Percentiles rank a stretch among this genome's conserved stretches.
Conservation (phyloP, 2,329 filamentous ascomycete genomes). For the Ascocoryne sarcoides region DNA sequence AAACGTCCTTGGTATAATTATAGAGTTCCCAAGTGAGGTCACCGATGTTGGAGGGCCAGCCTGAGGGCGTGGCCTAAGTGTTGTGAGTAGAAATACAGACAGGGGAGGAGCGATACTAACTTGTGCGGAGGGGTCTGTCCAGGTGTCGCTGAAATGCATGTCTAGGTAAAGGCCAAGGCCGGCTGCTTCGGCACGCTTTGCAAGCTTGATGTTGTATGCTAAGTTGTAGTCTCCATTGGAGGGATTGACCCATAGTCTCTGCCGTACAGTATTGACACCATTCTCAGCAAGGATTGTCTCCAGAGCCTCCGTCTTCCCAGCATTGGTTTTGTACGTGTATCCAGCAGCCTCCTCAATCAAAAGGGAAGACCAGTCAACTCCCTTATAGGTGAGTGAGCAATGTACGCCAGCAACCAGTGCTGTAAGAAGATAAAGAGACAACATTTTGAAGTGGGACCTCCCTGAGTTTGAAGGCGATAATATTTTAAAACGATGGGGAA, state of each 20-base stretch:
- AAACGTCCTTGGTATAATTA: slow-evolving; percentile 57
- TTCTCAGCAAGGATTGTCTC: slow-evolving; percentile 53
- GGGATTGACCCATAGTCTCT: slow-evolving; percentile 64
- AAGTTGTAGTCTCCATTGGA: slow-evolving; percentile 57
- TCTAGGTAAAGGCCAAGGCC: slow-evolving; percentile 51
- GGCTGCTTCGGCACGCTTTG: slow-evolving; percentile 52
- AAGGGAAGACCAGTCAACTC: slow-evolving; percentile 64
- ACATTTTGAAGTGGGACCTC: no score
- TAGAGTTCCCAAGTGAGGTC: slow-evolving; percentile 54
- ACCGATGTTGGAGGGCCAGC: slow-evolving; percentile 53
- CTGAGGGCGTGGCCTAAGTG: slow-evolving; percentile 42
- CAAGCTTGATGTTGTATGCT: slow-evolving; percentile 61
- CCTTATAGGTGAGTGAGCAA: slow-evolving; percentile 48
- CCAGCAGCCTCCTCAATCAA: slow-evolving; percentile 53
- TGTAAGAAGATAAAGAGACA: slow-evolving; percentile 6
- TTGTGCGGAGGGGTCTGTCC: slow-evolving; percentile 61
- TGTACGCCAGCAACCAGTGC: slow-evolving; percentile 7
- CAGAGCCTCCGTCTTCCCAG: slow-evolving; percentile 44
- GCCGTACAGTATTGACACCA: slow-evolving; percentile 62
- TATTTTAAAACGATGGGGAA: not conserved
- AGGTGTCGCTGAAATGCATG: slow-evolving; percentile 60
- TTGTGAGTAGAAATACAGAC: slow-evolving; percentile 1
- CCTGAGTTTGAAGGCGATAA: no score
- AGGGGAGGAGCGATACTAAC: slow-evolving; percentile 18
- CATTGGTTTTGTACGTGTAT: slow-evolving; percentile 48